A percentile compares a stretch with the other conserved stretches of the same genome.
Evolutionary conservation across 208 protist genomes (phyloP).

Genomic region (Trypanosoma scelopori): DNA sequence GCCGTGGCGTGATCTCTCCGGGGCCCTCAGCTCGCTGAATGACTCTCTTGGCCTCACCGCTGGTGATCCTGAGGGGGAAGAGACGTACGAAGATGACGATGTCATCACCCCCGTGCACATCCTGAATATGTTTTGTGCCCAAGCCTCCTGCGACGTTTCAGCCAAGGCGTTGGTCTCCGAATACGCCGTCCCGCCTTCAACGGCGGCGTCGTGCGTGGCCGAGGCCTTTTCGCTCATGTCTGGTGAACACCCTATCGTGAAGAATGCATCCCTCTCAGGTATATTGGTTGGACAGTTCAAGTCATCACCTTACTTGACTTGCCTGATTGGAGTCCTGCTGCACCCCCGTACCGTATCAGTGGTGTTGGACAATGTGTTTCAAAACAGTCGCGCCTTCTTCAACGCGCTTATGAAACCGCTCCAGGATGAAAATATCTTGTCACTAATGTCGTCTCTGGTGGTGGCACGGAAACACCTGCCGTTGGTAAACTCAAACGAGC

Average conservation of each 20-base stretch:
- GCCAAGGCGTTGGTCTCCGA: constrained; percentile 72
- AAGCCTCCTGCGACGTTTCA: constrained; percentile 46
- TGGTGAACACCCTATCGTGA: constrained; percentile 60
- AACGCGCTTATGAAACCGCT: constrained; percentile 69
- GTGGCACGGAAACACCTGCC: constrained; percentile 41
- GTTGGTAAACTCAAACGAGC: constrained; percentile 77
- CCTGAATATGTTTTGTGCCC: constrained; percentile 74
- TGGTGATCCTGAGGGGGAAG: constrained; percentile 50
- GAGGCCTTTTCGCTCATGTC: constrained; percentile 70
- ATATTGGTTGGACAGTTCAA: constrained; percentile 44
- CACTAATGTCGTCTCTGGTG: constrained; percentile 47
- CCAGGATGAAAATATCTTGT: constrained; percentile 54
- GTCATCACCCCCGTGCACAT: constrained; percentile 56
- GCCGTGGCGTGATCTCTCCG: constrained; percentile 56
- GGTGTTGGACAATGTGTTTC: constrained; percentile 67
- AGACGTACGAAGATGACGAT: constrained; percentile 25
- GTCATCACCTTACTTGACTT: constrained; percentile 69
- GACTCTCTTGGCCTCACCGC: constrained; percentile 63
- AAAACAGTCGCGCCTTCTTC: constrained; percentile 74
- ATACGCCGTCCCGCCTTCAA: constrained; percentile 74
- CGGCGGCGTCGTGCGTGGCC: constrained; percentile 71
- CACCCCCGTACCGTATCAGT: constrained; percentile 58
- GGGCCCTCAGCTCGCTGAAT: constrained; percentile 68
- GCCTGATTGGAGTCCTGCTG: constrained; percentile 71
- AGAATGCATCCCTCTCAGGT: constrained; percentile 40